Evolutionary conservation across 2,329 filamentous ascomycete genomes (phyloP).

Genomic region (Trichoderma sp.): DNA sequence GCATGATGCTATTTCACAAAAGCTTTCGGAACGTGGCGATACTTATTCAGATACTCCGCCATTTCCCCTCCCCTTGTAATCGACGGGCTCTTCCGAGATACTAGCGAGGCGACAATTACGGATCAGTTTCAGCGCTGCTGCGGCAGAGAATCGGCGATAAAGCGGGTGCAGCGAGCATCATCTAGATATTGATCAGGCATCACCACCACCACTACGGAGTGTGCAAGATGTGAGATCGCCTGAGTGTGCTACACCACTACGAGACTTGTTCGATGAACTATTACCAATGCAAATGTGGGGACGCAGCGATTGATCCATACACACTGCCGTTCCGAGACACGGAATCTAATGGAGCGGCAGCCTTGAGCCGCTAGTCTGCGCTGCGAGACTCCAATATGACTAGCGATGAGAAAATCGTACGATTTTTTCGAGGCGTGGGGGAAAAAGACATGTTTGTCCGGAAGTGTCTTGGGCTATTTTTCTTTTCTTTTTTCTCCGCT

Average conservation of each 20-base stretch:
- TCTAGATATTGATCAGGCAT: slow-evolving; percentile 3
- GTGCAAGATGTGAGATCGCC: slow-evolving; percentile 3
- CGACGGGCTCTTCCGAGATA: slow-evolving; percentile 13
- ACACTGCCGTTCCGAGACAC: slow-evolving; percentile 11
- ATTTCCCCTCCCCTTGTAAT: slow-evolving; percentile 10
- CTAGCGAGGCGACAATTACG: not conserved
- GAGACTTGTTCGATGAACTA: not conserved
- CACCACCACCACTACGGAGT: not conserved
- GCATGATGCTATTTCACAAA: not conserved
- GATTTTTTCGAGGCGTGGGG: slow-evolving; percentile 6
- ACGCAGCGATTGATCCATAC: not conserved
- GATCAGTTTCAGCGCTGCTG: not conserved
- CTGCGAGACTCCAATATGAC: slow-evolving; percentile 10
- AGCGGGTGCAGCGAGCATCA: not conserved
- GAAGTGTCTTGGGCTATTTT: not conserved
- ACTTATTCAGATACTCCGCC: not conserved
- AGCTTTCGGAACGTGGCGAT: not conserved
- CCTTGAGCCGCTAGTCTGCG: slow-evolving; percentile 9
- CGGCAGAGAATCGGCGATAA: slow-evolving; percentile 1
- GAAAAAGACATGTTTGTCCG: slow-evolving; percentile 6
- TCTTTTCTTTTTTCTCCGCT: not conserved
- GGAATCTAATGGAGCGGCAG: slow-evolving; percentile 19
- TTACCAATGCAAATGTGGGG: slow-evolving; percentile 3
- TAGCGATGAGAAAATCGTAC: slow-evolving; percentile 15
- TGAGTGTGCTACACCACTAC: not conserved